Conservation (phyloP, 2,329 filamentous ascomycete species). For the Alternaria burnsii region DNA sequence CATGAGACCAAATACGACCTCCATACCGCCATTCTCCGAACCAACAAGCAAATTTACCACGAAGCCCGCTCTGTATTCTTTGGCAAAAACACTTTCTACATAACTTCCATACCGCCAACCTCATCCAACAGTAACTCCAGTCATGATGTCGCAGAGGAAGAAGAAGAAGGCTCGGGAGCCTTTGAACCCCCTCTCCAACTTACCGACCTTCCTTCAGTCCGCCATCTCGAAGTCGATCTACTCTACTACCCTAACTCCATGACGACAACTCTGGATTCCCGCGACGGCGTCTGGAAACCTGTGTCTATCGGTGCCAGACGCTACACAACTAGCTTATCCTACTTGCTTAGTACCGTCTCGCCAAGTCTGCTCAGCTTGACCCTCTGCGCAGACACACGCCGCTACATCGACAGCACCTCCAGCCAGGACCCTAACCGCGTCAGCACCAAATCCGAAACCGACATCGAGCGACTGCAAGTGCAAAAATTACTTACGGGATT, state of each 20-base stretch:
- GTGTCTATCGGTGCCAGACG: constrained; percentile 27
- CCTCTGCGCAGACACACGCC: constrained; percentile 25
- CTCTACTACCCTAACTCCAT: constrained; percentile 32
- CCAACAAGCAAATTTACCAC: constrained; percentile 51
- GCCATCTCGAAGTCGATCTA: constrained; percentile 40
- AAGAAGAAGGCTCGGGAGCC: constrained; percentile 19
- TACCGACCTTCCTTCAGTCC: constrained; percentile 29
- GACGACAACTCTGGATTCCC: constrained; percentile 8
- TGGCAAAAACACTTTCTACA: constrained; percentile 51
- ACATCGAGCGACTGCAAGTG: constrained; percentile 22
- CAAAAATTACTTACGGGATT: constrained; percentile 35
- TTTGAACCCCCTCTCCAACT: constrained; percentile 42
- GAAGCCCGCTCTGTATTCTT: constrained; percentile 55
- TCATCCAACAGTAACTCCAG: background rate
- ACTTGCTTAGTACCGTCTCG: constrained; percentile 23
- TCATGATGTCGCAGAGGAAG: constrained; percentile 6
- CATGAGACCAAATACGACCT: constrained; percentile 39
- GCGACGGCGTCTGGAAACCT: constrained; percentile 26
- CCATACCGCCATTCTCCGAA: constrained; percentile 49
- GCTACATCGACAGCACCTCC: constrained; percentile 8
- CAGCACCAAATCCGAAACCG: constrained; percentile 8
- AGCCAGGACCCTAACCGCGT: background rate
- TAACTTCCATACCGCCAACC: constrained; percentile 27
- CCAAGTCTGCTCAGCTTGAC: constrained; percentile 19
- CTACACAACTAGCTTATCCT: constrained; percentile 31